Evolutionary conservation across 164 flowering plant genomes (phyloP), one percentile per base, ranked within the genome.

Genomic region (Kalanchoe fedtschenkoi): DNA sequence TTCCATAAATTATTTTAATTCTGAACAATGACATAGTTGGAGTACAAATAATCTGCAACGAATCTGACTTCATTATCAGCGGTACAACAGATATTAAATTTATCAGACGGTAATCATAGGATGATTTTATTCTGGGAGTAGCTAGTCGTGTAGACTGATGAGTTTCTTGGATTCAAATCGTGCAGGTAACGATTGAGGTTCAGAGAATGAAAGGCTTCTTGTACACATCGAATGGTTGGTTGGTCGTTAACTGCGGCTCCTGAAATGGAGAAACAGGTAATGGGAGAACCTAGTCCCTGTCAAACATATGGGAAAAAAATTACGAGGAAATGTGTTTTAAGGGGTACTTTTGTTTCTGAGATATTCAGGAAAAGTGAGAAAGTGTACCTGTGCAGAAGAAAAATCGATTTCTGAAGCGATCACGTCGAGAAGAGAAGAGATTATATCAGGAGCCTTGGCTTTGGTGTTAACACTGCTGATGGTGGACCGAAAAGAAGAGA

Each of bases 191-290:
- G 22, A 26, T 10, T 15, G 30, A 51, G 16, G 30, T 6, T 51
- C 32, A 51, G 56, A 87, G 72, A n/a, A 70, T 56, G 72, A 85
- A 85, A 13, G 95, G 91, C 77, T 76, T 88, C 29, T 72, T 41
- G 66, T 88, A 83, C 38, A 85, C 87, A 64, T 88, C 89, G 60
- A 88, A 85, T 29, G 86, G 77, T 68, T 80, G 70, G 63, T 66
- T 70, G 5, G 87, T 68, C 47, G 89, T 80, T 58, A 88, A 68
- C 64, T 88, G 89, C 26, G 91, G 91, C 70, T 83, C 95, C 95
- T 87, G 86, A 46, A n/a, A 51, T 1, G 32, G 5, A 10, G 28
- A n/a, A 61, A 47, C 55, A 64, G 57, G n/a, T 22, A 63, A 37
- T 46, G 26, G 61, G 63, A 28, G 26, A 35, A 22, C 65, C 58